Base-by-base conservation (phyloP, 1,284 basidiomycete species). In the Boletellus deceptivus region DNA sequence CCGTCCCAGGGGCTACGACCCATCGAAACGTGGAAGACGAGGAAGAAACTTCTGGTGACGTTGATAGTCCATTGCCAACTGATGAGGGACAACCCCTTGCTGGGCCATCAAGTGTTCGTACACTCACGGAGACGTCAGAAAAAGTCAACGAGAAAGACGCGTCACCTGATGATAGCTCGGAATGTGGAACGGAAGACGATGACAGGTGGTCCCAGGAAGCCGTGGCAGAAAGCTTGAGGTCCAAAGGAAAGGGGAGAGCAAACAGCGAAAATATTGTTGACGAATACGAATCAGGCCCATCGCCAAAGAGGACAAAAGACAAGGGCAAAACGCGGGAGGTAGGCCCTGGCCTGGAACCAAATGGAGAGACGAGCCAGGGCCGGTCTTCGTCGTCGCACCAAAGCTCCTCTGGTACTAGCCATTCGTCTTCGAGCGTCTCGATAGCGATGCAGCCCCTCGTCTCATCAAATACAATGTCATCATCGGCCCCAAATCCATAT, bases 401-500 rank as follows among this genome's bases (percentile, higher is more conserved):
- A 8, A 50, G 44, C 2, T 48, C 49, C 2, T 31, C 51, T 7
- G 40, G 29, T 4, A 39, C 43, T 8, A 31, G 31, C 25, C 49
- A 46, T 34, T 36, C 49, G 6, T 49, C 62, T 41, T 51, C 43
- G 34, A 59, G 43, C 10, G 22, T 11, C n/a, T 40, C 49, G 10
- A 49, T 51, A 16, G 8, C 52, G 17, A 24, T 24, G 4, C 49
- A 45, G 20, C 6, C 47, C 13, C 17, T 37, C 31, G 35, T 25
- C 10, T 24, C 50, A 22, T 43, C 41, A 24, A 29, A 53, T 37
- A 9, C 44, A 17, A 40, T 48, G 18, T 24, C 43, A 35, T 49
- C 45, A 25, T 44, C 56, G 0, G 56, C 56, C 1, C 60, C 44
- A 1, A 82, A 82, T 41, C 79, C 80, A 1, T 81, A 76, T 59